Evolutionary conservation across 768 basidiomycete genomes (phyloP).

Genomic region (Vishniacozyma victoriae): DNA sequence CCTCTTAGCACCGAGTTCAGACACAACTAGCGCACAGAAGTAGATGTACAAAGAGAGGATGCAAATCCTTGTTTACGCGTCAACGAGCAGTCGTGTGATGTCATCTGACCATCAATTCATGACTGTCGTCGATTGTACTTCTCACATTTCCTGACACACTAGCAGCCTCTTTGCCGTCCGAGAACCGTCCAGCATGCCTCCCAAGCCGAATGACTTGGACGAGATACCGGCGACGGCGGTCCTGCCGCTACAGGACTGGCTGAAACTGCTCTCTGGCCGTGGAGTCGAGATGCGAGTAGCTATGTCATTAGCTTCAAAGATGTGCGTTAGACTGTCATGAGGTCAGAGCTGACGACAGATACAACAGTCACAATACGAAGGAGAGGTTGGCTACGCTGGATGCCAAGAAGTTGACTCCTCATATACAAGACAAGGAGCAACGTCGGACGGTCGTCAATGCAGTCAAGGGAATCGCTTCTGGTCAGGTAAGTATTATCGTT

Average conservation of each 20-base stretch:
- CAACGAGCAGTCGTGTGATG: too few relatives aligned
- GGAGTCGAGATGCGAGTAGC: slow-evolving; percentile 44
- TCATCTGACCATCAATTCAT: too few relatives aligned
- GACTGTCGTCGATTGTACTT: too few relatives aligned
- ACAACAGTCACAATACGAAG: slow-evolving; percentile 35
- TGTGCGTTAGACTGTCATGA: slow-evolving; percentile 21
- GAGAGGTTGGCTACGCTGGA: slow-evolving; percentile 19
- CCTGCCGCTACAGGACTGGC: slow-evolving; percentile 40
- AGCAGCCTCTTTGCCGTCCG: too few relatives aligned
- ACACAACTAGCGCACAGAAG: too few relatives aligned
- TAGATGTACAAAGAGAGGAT: too few relatives aligned
- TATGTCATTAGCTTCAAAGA: slow-evolving; percentile 43
- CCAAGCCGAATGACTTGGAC: slow-evolving; percentile 14
- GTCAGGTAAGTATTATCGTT: slow-evolving; percentile 17
- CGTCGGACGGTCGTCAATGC: slow-evolving; percentile 34
- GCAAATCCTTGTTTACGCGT: too few relatives aligned
- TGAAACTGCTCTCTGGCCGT: slow-evolving; percentile 35
- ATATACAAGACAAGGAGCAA: slow-evolving; percentile 41
- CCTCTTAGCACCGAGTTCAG: too few relatives aligned
- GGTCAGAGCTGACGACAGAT: slow-evolving; percentile 17
- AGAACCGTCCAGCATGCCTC: slow-evolving; percentile 18
- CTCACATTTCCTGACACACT: too few relatives aligned
- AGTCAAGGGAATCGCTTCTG: slow-evolving; percentile 31
- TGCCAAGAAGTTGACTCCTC: slow-evolving; percentile 24
- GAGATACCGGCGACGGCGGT: slow-evolving; percentile 9